Evolutionary conservation across 2,329 filamentous ascomycete species (phyloP), one percentile per base, ranked within the genome.

Genomic region (Amesomyces nigricolor): DNA sequence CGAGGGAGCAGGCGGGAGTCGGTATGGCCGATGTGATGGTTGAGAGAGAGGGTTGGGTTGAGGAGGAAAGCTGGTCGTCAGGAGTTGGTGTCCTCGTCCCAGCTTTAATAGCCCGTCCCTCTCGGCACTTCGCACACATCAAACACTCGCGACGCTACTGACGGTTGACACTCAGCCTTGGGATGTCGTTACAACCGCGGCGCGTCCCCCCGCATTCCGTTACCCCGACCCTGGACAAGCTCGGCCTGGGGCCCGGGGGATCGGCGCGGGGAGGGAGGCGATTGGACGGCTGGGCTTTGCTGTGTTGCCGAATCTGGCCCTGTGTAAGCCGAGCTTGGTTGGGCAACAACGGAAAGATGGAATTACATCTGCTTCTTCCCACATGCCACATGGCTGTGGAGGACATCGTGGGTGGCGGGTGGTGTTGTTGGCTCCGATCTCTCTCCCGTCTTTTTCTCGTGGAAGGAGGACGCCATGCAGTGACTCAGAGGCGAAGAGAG

Each of bases 161-260:
- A 37, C 22, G 48, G 39, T 32, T 42, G 39, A 32, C 43, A 42
- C 32, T 5, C n/a, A 40, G n/a, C 11, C 9, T 29, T n/a, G 22
- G n/a, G 11, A n/a, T 47, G 40, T 35, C 17, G 51, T 43, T 17
- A 30, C 26, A 60, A 17, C 51, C 40, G 22, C 47, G 51, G 16
- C 45, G 43, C 6, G 17, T 29, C 14, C 45, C 56, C 51, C 60
- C 60, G 56, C 54, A 57, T 53, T 59, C 58, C 61, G 58, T 59
- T 62, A 51, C 58, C 61, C 59, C 55, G 54, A 58, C 45, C 17
- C 44, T 9, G 37, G 7, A 10, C 37, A 51, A 38, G 16, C 50
- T 46, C 39, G 43, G 54, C 40, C 45, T 57, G 52, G 54, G 52
- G 43, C 47, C 46, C 49, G 59, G 59, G 59, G 52, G 51, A 59